Evolutionary conservation across 768 basidiomycete genomes (phyloP), one percentile per base, ranked within the genome.

Genomic region (Hygrocybe punicea): DNA sequence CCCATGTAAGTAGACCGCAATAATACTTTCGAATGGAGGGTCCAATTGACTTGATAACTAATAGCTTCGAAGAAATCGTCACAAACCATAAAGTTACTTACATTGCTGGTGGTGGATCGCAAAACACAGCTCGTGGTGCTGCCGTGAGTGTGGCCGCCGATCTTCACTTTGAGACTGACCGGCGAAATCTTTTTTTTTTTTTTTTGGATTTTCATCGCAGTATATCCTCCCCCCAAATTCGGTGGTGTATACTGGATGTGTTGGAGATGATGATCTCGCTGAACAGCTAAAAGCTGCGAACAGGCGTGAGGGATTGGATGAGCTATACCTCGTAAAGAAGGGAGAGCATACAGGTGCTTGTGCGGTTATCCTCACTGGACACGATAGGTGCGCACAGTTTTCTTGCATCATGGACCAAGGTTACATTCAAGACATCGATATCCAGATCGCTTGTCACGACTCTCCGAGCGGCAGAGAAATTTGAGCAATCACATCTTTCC

Each of bases 111-210:
- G 29, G 29, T 29, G 29, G 29, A 29, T 29, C 29, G 8, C 29
- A 29, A 29, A 29, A 29, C 29, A 29, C 29, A 29, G 29, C 29
- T 29, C 29, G 29, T 29, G 97, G 97, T 65, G 96, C 97, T 25
- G 85, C 92, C 25, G 97, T 98, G 72, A 99, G 98, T 68, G 85
- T 94, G 66, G 97, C 96, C 63, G 94, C 97, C 44, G 96, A 97
- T 71, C 59, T 93, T 75, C 24, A 23, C 17, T 33, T 24, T 21
- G 16, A 11, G 25, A 14, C 49, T 7, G 36, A 4, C 11, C 33
- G 34, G 14, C 29, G 4, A 2, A 10, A 7, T n/a, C 34, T 24
- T 25, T 6, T 19, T 35, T 36, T 13, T 8, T 36, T 11, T n/a
- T 16, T 5, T 19, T 35, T 36, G 33, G 23, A 48, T 11, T n/a